Evolutionary conservation across 2,329 filamentous ascomycete species (phyloP).

Genomic region (Dactylellina sp.): DNA sequence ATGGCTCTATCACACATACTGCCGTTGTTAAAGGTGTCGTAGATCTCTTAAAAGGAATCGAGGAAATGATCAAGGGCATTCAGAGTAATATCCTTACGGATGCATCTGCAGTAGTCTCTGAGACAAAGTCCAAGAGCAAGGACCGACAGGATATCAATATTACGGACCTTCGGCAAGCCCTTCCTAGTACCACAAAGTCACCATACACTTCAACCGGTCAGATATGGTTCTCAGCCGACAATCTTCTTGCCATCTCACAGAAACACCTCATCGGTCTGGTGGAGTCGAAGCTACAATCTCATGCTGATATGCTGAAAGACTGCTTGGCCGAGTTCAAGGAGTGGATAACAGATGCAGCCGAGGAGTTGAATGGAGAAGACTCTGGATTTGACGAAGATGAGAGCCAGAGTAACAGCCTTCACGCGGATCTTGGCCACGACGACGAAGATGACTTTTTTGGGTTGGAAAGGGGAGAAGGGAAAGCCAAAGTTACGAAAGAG

Average conservation of each 20-base stretch:
- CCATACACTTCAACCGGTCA: slow-evolving; percentile 52
- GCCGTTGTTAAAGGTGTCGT: slow-evolving; percentile 44
- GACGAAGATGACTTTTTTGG: slow-evolving; percentile 42
- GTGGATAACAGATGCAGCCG: slow-evolving; percentile 46
- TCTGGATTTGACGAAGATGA: slow-evolving; percentile 51
- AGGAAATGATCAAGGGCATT: slow-evolving; percentile 61
- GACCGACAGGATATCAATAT: slow-evolving; percentile 11
- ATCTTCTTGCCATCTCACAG: slow-evolving; percentile 49
- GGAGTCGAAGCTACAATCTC: slow-evolving; percentile 38
- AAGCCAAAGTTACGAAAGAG: slow-evolving; percentile 49
- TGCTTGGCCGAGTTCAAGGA: slow-evolving; percentile 54
- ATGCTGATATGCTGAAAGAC: slow-evolving; percentile 54
- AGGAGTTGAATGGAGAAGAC: slow-evolving; percentile 46
- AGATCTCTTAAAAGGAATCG: slow-evolving; percentile 64
- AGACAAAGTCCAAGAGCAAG: slow-evolving; percentile 1
- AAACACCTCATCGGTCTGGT: slow-evolving; percentile 50
- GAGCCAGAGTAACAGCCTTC: slow-evolving; percentile 41
- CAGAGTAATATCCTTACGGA: slow-evolving; percentile 33
- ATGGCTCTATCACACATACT: slow-evolving; percentile 42
- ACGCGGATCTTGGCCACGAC: slow-evolving; percentile 10
- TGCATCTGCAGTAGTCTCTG: background rate
- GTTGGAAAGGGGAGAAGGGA: slow-evolving; percentile 21
- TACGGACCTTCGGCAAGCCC: slow-evolving; percentile 36
- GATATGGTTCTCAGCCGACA: slow-evolving; percentile 52
- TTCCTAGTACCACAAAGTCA: slow-evolving; percentile 30